These are phyloP conservation scores for Termitomyces sp. DNA, from an alignment of 768 basidiomycete species.

Conservation along the genomic window DNA sequence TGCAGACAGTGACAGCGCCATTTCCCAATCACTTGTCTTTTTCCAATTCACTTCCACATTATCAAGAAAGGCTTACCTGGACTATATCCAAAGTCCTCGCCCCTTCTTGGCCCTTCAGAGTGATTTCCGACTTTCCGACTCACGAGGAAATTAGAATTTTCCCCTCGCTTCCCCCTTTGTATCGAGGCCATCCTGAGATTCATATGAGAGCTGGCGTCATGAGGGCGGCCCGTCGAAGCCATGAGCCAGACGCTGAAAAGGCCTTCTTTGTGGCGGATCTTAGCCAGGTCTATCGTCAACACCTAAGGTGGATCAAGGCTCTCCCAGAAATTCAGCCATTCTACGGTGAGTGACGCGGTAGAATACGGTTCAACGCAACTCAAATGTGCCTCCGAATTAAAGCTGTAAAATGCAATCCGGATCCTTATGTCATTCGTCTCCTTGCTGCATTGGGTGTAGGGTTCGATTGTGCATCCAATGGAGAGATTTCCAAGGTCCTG, in stretches of 20 bases:
- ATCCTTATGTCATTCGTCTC: conserved; percentile 88
- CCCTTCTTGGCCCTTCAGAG: conserved; percentile 50
- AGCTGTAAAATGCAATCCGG: conserved; percentile 99
- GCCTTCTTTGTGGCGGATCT: conserved; percentile 98
- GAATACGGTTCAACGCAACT: background rate
- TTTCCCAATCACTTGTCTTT: conserved; percentile 28
- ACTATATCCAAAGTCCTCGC: conserved; percentile 29
- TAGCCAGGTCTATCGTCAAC: conserved; percentile 78
- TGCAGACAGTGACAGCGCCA: conserved; percentile 39
- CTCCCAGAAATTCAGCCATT: conserved; percentile 89
- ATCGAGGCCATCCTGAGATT: conserved; percentile 65
- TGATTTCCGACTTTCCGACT: conserved; percentile 14
- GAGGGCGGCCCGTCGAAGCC: conserved; percentile 49
- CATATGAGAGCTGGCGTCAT: conserved; percentile 76
- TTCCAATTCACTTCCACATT: conserved; percentile 16
- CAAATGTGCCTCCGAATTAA: conserved; percentile 15
- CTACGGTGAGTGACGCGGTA: conserved; percentile 62
- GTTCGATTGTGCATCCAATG: conserved; percentile 96
- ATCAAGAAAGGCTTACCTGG: conserved; percentile 45
- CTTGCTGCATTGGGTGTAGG: conserved; percentile 87
- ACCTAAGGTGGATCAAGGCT: conserved; percentile 71
- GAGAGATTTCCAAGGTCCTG: conserved; percentile 83
- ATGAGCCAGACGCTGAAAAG: conserved; percentile 76
- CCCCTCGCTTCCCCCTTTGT: conserved; percentile 60
- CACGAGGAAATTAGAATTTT: conserved; percentile 40